These are phyloP conservation scores for Pontederia crassipes DNA, from an alignment of 176 grass and related monocot species.

Conservation along the genomic window DNA sequence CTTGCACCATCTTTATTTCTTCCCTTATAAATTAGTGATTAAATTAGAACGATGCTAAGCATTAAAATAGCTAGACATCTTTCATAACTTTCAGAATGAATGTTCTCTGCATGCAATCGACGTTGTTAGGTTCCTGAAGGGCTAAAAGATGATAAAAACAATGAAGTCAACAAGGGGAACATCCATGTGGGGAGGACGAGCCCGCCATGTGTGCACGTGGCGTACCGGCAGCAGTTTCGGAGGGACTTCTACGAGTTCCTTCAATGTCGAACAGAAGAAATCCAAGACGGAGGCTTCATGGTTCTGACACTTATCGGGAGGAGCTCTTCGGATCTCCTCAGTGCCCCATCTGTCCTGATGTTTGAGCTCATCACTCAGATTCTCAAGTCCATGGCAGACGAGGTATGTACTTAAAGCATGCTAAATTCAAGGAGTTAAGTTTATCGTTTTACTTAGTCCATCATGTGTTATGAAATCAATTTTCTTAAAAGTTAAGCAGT, in stretches of 20 bases:
- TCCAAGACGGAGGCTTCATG: constrained; percentile 24
- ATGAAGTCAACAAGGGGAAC: constrained; percentile 21
- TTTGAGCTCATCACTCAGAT: constrained; percentile 9
- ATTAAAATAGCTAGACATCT: neutral
- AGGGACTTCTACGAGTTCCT: constrained; percentile 38
- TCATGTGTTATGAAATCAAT: neutral
- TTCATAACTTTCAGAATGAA: neutral
- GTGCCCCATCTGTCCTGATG: neutral
- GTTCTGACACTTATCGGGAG: constrained; percentile 29
- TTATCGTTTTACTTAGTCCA: neutral
- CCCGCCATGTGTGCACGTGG: constrained; percentile 3
- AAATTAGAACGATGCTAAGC: neutral
- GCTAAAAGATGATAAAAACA: neutral
- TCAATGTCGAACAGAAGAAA: constrained; percentile 24
- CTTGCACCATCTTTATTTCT: neutral
- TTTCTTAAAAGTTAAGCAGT: too few relatives aligned
- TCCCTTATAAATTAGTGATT: neutral
- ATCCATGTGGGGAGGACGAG: constrained; percentile 28
- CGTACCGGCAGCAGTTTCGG: constrained; percentile 21
- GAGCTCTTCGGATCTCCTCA: neutral
- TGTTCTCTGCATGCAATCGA: neutral
- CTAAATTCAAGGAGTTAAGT: too few relatives aligned
- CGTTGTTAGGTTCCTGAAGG: constrained; percentile 19
- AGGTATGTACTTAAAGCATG: constrained; percentile 8
- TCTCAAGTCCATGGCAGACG: constrained; percentile 9